These are phyloP conservation scores for Podila horticola DNA, from an alignment of 192 early-diverging fungal species.

Conservation along the genomic window DNA sequence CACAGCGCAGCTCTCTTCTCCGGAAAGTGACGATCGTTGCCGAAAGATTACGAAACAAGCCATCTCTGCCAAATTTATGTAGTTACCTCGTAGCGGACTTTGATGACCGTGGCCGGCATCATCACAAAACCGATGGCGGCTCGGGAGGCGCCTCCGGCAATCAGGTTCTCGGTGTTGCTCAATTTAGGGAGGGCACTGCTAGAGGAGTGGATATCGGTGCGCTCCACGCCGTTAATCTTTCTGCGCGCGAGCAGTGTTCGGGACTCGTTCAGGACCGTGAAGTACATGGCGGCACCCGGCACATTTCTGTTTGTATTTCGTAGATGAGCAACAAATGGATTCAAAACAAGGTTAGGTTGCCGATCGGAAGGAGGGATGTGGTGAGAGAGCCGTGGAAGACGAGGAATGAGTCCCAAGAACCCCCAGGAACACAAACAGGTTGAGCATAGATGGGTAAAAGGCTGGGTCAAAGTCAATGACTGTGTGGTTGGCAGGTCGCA, in stretches of 20 bases:
- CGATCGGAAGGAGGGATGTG: not conserved
- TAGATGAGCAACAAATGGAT: not conserved
- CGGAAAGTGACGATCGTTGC: no score
- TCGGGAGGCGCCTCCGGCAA: constrained; percentile 75
- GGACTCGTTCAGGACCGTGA: constrained; percentile 72
- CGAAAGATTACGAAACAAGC: not conserved
- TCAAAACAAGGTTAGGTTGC: not conserved
- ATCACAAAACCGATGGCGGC: constrained; percentile 84
- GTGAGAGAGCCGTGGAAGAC: not conserved
- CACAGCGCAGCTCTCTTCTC: not conserved
- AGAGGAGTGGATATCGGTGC: constrained; percentile 6
- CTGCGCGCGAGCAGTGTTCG: constrained; percentile 60
- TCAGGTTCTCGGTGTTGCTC: constrained; percentile 71
- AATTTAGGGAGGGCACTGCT: constrained; percentile 53
- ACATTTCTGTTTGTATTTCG: constrained; percentile 59
- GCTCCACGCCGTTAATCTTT: constrained; percentile 36
- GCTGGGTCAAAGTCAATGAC: no score
- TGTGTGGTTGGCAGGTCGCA: no score
- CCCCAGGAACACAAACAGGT: not conserved
- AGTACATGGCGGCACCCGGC: constrained; percentile 80
- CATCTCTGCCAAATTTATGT: no score
- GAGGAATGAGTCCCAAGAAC: not conserved
- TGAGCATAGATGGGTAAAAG: no score
- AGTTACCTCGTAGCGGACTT: constrained; percentile 87
- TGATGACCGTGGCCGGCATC: constrained; percentile 96